phyloP scores from a whole-genome alignment of 2,329 filamentous ascomycete species.

The Hymenoscyphus albidus region DNA sequence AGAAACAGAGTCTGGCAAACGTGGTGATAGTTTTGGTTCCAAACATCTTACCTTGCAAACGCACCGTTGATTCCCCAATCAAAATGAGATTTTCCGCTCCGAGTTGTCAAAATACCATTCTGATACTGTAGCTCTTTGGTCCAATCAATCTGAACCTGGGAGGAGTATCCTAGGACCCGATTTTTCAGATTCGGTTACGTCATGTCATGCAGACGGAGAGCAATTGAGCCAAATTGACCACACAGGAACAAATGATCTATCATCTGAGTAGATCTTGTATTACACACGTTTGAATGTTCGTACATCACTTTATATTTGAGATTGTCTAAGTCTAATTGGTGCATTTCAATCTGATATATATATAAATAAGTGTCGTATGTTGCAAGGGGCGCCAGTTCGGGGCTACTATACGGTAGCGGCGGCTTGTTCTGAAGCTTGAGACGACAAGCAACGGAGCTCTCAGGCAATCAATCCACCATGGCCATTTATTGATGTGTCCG shows the following conservation, averaged over 20 bases:
- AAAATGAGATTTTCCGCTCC: no score
- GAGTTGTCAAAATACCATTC: not conserved
- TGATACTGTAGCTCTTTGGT: not conserved
- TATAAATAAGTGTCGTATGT: not conserved
- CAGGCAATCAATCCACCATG: slow-evolving; percentile 2
- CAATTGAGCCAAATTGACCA: not conserved
- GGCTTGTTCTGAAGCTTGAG: slow-evolving; percentile 1
- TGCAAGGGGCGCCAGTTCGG: not conserved
- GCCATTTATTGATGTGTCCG: slow-evolving; percentile 2
- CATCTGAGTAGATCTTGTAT: not conserved
- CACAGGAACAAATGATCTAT: not conserved
- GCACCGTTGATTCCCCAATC: no score
- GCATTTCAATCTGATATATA: not conserved
- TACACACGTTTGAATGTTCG: not conserved
- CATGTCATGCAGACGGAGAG: not conserved
- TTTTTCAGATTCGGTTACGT: not conserved
- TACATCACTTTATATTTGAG: not conserved
- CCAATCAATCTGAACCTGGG: not conserved
- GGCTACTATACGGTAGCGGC: not conserved
- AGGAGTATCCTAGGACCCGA: not conserved
- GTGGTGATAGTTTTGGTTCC: no score
- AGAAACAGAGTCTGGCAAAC: no score
- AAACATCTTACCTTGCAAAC: no score
- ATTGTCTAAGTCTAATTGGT: not conserved
- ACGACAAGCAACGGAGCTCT: not conserved